phyloP scores from a whole-genome alignment of 2,329 filamentous ascomycete genomes.

The Phyllosticta paracitricarpa region DNA sequence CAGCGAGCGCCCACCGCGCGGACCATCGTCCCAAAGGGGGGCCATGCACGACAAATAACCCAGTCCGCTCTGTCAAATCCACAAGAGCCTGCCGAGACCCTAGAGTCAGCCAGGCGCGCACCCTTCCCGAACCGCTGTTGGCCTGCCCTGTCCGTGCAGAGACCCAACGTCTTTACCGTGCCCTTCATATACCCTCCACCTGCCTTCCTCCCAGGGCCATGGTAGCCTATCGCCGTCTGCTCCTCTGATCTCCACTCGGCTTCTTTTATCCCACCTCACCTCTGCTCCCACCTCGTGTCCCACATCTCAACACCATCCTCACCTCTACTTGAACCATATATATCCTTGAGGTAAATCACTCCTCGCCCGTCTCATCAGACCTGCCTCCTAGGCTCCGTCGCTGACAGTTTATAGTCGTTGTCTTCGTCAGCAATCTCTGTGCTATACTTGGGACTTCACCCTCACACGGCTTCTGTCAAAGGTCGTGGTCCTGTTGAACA shows the following conservation, averaged over 20 bases:
- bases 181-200: slow-evolving; percentile 10
- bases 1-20: slow-evolving; percentile 8
- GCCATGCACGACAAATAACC: slow-evolving; percentile 5
- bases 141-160: slow-evolving; percentile 4
- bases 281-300: background rate
- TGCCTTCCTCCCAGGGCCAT: slow-evolving; percentile 2
- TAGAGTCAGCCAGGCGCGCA: slow-evolving; percentile 8
- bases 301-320: background rate
- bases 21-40: slow-evolving; percentile 8
- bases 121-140: slow-evolving; percentile 9
- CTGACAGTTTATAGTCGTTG: background rate
- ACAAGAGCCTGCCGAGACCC: slow-evolving; percentile 11
- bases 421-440: background rate
- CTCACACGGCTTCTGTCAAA: background rate
- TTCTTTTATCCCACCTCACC: background rate
- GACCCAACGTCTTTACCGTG: slow-evolving; percentile 8
- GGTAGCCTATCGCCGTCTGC: slow-evolving; percentile 9
- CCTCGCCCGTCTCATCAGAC: too few relatives aligned
- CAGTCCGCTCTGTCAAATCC: slow-evolving; percentile 8
- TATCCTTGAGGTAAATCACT: background rate
- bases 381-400: background rate
- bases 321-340: background rate
- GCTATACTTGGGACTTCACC: background rate
- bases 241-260: background rate
- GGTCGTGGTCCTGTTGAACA: background rate